Evolutionary conservation across 179 eudicot species (phyloP), one percentile per base, ranked within the genome.

Genomic region (Nepenthes alata): DNA sequence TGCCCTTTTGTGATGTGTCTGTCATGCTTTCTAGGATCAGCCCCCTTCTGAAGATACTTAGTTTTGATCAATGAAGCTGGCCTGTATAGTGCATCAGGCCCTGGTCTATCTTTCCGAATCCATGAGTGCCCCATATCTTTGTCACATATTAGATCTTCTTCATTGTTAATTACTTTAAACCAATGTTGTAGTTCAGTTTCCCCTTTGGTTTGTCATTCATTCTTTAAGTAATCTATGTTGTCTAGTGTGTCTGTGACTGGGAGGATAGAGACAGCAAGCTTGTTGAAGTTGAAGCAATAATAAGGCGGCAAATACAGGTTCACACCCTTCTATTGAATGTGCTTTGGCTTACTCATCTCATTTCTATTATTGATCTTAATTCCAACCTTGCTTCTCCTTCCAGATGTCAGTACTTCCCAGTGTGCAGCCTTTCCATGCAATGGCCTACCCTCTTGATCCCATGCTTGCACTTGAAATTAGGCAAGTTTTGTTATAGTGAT

Each of bases 361-460:
- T 10, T 66, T 3, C 6, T 41, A 36, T 50, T 49, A 14, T 57
- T 52, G 35, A 14, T 48, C 16, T 54, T 25, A 15, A 11, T 55
- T 35, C 12, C 12, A 25, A 25, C 8, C n/a, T 6, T n/a, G 12
- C 58, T 55, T 34, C 45, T 37, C 35, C 68, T 74, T 76, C 38
- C 79, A 94, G 99, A 87, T 80, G 85, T 80, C 93, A 47, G 80
- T 84, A 72, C 72, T 90, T 65, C 97, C 99, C 62, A 90, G 96
- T 69, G 97, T 94, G 67, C 99, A 90, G 61, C 99, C 99, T 39
- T 94, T 94, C 79, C 97, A 94, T 82, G 99, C 97, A 45, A 87
- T 94, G 61, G 99, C 99, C 37, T 94, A 94, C 70, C 99, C 99
- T 38, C 83, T 94, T 76, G 99, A 94, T 65, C 85, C 96, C 47